Evolutionary conservation across 2,329 filamentous ascomycete genomes (phyloP), one percentile per base, ranked within the genome.

Genomic region (Aspergillus vadensis): DNA sequence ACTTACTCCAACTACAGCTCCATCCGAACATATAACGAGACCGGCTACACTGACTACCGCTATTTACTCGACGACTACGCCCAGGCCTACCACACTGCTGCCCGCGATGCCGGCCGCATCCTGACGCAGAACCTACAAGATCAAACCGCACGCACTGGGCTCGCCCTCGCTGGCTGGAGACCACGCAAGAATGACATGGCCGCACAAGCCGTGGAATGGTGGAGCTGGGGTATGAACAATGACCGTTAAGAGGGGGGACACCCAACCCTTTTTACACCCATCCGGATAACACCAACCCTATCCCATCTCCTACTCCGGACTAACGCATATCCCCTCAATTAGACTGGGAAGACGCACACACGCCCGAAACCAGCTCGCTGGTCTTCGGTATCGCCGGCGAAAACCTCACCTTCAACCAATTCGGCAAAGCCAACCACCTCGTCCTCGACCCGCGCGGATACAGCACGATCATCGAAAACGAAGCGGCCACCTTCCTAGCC

Each of bases 341-440:
- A 63, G 85, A 89, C 61, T 89, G 82, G 76, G 88, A 90, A 65
- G 81, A 81, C 44, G 81, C 84, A 1, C 83, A 80, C 62, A 73
- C 81, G 0, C 87, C 87, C 0, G 85, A 88, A 54, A 75, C 84
- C 51, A 82, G 80, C 19, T 83, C 82, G 0, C 76, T 85, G 25
- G 74, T 85, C 17, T 88, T 84, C 60, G 84, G 84, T 0, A 76
- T 82, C 14, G 80, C 84, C 0, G 82, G 69, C 2, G 80, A 84
- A 48, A 90, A 90, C 67, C 74, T 86, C 8, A 87, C 86, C 0
- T 88, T 86, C 65, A 82, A 86, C 62, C 82, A 87, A 60, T 89
- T 82, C 72, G 82, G 82, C n/a, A 81, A 86, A 15, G 81, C 81
- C 17, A 88, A 87, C 70, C 85, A 88, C 63, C 83, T 85, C 30